These are phyloP conservation scores for Neonothopanus nambi DNA, from an alignment of 1,284 basidiomycete genomes.

Conservation along the genomic window DNA sequence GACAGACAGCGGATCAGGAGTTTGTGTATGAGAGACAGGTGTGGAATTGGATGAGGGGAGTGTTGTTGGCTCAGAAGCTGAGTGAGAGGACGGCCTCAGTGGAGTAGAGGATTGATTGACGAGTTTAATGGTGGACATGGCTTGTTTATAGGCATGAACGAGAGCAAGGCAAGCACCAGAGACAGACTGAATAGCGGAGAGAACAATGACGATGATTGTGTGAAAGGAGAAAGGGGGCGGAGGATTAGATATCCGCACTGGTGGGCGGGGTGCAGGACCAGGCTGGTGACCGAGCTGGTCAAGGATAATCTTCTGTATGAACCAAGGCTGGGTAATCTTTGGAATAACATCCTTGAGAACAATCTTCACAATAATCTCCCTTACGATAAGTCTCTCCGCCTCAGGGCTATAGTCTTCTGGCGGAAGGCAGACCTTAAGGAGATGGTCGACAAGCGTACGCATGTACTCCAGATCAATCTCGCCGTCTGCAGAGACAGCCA, in stretches of 20 bases:
- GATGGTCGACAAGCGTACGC: conserved; percentile 70
- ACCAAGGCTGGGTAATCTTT: conserved; percentile 79
- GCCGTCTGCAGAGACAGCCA: conserved; percentile 68
- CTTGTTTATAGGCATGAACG: conserved; percentile 67
- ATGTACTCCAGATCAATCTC: conserved; percentile 73
- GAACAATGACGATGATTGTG: conserved; percentile 59
- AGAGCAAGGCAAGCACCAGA: conserved; percentile 68
- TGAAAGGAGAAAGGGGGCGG: conserved; percentile 53
- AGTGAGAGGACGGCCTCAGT: conserved; percentile 11
- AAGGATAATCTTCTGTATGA: conserved; percentile 67
- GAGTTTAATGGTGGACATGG: conserved; percentile 59
- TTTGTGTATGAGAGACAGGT: conserved; percentile 18
- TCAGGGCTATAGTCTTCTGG: conserved; percentile 69
- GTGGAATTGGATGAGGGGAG: conserved; percentile 19
- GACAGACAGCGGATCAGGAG: conserved; percentile 1
- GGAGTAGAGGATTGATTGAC: conserved; percentile 55
- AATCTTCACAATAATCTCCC: conserved; percentile 76
- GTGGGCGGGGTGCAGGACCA: conserved; percentile 22
- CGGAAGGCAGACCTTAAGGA: conserved; percentile 69
- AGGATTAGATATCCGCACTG: conserved; percentile 26
- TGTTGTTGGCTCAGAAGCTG: conserved; percentile 2
- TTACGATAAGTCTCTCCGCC: conserved; percentile 70
- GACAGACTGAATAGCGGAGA: conserved; percentile 71
- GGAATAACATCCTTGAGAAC: conserved; percentile 66
- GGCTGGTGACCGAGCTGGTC: conserved; percentile 55